Conservation (phyloP, 2,329 filamentous ascomycete species). For the Coniochaeta sp. region DNA sequence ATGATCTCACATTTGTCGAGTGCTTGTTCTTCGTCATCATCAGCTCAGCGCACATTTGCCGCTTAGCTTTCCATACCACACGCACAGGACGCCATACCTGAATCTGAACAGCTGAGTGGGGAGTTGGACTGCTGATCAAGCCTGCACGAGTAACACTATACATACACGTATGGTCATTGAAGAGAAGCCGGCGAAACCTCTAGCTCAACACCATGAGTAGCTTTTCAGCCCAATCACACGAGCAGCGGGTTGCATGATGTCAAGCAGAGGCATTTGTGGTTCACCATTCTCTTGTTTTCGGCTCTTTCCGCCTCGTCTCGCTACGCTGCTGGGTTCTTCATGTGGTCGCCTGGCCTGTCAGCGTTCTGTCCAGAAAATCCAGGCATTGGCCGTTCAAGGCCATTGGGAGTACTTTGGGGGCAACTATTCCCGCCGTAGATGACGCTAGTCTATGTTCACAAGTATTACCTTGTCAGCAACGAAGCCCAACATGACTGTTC, state of each 20-base stretch:
- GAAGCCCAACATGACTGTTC: neutral
- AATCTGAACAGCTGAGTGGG: neutral
- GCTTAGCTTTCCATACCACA: neutral
- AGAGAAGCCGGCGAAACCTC: neutral
- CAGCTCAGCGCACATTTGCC: neutral
- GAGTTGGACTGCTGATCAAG: neutral
- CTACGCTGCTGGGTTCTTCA: no score
- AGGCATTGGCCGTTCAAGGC: no score
- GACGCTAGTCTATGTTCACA: neutral
- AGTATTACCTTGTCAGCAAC: neutral
- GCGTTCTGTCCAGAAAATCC: no score
- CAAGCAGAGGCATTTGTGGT: no score
- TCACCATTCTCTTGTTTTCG: no score
- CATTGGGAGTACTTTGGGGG: no score
- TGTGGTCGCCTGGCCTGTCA: no score
- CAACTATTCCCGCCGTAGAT: neutral
- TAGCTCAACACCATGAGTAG: neutral
- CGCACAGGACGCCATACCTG: neutral
- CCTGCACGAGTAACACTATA: neutral
- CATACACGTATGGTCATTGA: neutral
- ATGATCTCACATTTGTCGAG: neutral
- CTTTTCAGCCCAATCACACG: neutral
- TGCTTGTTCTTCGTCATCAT: neutral
- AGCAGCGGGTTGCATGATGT: neutral
- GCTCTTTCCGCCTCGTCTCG: no score